Conservation (phyloP, 225 moss, liverwort and hornwort genomes). For the Anthoceros angustus region DNA sequence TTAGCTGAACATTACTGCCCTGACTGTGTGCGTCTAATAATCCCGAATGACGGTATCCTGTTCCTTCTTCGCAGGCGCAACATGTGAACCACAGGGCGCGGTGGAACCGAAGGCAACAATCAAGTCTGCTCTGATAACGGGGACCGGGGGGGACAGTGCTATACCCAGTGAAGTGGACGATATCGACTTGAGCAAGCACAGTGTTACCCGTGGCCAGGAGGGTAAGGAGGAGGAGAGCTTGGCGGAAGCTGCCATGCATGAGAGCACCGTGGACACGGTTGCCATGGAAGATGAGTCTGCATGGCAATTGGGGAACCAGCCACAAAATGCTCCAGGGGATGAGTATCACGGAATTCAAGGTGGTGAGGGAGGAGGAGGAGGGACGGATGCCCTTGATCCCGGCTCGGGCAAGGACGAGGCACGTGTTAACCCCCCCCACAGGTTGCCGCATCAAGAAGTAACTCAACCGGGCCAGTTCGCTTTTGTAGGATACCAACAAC, state of each 20-base stretch:
- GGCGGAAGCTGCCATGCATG: not conserved
- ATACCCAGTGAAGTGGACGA: not conserved
- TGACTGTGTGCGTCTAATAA: not conserved
- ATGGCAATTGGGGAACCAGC: slow-evolving; percentile 15
- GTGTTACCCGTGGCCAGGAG: not conserved
- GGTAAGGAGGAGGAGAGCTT: not conserved
- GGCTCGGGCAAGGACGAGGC: too few species aligned
- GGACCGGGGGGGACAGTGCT: not conserved
- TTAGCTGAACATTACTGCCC: not conserved
- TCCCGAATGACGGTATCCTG: not conserved
- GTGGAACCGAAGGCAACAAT: not conserved
- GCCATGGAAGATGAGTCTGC: slow-evolving; percentile 2
- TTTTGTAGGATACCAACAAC: too few species aligned
- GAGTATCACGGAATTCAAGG: too few species aligned
- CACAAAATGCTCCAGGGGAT: not conserved
- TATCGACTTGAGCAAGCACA: not conserved
- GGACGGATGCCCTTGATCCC: too few species aligned
- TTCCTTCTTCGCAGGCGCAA: not conserved
- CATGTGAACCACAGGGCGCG: not conserved
- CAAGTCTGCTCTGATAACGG: not conserved
- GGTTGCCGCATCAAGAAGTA: too few species aligned
- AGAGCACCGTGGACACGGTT: slow-evolving; percentile 10
- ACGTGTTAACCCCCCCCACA: too few species aligned
- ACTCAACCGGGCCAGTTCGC: too few species aligned
- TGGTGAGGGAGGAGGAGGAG: too few species aligned